Evolutionary conservation across 108 stramenopile genomes (phyloP), one percentile per base, ranked within the genome.

Genomic region (Stephanodiscus triporus): DNA sequence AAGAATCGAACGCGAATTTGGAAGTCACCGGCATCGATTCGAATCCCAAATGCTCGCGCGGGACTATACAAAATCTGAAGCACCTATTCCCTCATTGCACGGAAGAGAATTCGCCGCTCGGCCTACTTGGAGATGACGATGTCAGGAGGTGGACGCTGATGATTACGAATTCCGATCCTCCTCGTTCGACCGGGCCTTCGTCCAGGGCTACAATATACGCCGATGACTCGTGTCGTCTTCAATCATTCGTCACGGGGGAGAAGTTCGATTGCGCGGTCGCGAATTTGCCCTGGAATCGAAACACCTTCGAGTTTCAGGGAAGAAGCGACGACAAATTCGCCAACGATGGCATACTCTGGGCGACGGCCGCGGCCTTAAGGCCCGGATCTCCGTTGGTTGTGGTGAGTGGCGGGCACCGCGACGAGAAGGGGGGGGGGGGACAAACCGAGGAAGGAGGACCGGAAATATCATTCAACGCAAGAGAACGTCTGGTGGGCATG

Each of bases 271-370:
- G 86, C 51, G 86, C 84, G 13, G 85, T 86, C 47, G 58, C 86
- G 17, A 91, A 88, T 74, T 64, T 91, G 8, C 90, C 90, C 2
- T 91, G 90, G 90, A 82, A 82, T 40, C 78, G 82, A 0, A 84
- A 76, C 51, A 75, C 69, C 8, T 66, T 54, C 48, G 73, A 68
- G 42, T 64, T 54, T 50, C 11, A 55, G 37, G 70, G 60, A 7
- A 37, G 40, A 9, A 27, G 22, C 19, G 68, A 49, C 10, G 34
- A 42, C 42, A n/a, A 23, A 57, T 66, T 40, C 17, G 37, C 22
- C 67, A 73, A n/a, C 30, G 27, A 24, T 10, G 42, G 54, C 34
- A 78, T 80, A 42, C 14, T 80, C 47, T 19, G 30, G 27, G 24
- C 48, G 36, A 38, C 42, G 20, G 54, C 57, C 22, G 29, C 36